Evolutionary conservation across 495 filamentous ascomycete genomes (phyloP), one percentile per base, ranked within the genome.

Genomic region (Umbilicaria muhlenbergii): DNA sequence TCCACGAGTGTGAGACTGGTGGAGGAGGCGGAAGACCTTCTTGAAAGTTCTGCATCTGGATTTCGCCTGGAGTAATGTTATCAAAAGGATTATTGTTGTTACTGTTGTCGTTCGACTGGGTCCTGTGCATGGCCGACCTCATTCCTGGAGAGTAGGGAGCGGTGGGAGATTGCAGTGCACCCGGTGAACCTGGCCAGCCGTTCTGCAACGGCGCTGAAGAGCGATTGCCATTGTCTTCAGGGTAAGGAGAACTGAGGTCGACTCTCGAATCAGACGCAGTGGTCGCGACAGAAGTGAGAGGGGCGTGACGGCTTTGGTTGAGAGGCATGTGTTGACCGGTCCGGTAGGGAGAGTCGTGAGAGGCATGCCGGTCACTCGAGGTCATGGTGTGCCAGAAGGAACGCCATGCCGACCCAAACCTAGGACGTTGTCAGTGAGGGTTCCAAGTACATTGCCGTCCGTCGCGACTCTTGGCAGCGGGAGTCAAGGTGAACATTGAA

Each of bases 371-470:
- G 57, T 82, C 67, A 64, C 74, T 60, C 55, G 70, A 73, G 63
- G 86, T 94, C 86, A 95, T 91, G 42, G 86, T 81, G 71, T 96
- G 89, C 89, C 89, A 95, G 64, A 94, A 86, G 50, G 81, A 83
- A 51, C 76, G 74, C 63, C 83, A 77, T 61, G 73, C 65, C 41
- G 67, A 67, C 43, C 70, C 69, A 48, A 88, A 55, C 47, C 80
- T 82, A 28, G 5, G 24, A 7, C 4, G 24, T 8, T 6, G 24
- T 28, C 24, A 28, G 24, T 28, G 24, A 28, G 5, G 24, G 1
- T 28, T 28, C 24, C 1, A 28, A 6, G 24, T 28, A 7, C 24
- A 10, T 1, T 6, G 24, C 24, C 5, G 8, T 28, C 24, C 5
- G 24, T 28, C 24, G 8, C 5, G 24, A 28, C 24, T 28, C 24